phyloP scores from a whole-genome alignment of 371 early-diverging fungal genomes.

The Mortierella sp. region DNA sequence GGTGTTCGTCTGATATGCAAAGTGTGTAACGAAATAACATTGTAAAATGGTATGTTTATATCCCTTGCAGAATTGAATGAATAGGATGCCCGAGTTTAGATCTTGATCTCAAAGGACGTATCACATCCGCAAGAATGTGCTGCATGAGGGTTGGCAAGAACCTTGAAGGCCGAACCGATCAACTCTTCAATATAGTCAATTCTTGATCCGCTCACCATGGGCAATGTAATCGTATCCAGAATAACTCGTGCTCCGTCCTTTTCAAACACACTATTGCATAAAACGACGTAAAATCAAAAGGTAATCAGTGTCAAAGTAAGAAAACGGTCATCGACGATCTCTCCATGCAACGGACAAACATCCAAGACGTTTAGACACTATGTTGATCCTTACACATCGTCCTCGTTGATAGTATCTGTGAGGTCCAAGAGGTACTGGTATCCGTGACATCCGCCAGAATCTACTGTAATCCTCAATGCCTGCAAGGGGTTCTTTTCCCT shows the following conservation, averaged over 20 bases:
- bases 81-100: slow-evolving; percentile 12
- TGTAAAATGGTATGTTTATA: background rate
- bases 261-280: slow-evolving; percentile 78
- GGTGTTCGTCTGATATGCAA: background rate
- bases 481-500: slow-evolving; percentile 71
- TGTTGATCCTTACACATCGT: slow-evolving; percentile 75
- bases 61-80: background rate
- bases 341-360: background rate
- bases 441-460: slow-evolving; percentile 97
- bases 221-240: slow-evolving; percentile 86
- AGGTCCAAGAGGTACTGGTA: slow-evolving; percentile 95
- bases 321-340: background rate
- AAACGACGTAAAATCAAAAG: background rate
- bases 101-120: slow-evolving; percentile 63
- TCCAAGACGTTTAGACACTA: too few relatives aligned
- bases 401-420: slow-evolving; percentile 76
- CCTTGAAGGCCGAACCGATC: slow-evolving; percentile 94
- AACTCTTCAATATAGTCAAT: slow-evolving; percentile 94
- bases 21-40: background rate
- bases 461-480: slow-evolving; percentile 87
- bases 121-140: slow-evolving; percentile 95
- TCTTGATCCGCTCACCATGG: slow-evolving; percentile 88
- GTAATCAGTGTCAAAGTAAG: background rate
- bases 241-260: slow-evolving; percentile 87
- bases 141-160: slow-evolving; percentile 92